These are phyloP conservation scores for Boletus holoroseus DNA, from an alignment of 1,284 basidiomycete species.

Conservation along the genomic window DNA sequence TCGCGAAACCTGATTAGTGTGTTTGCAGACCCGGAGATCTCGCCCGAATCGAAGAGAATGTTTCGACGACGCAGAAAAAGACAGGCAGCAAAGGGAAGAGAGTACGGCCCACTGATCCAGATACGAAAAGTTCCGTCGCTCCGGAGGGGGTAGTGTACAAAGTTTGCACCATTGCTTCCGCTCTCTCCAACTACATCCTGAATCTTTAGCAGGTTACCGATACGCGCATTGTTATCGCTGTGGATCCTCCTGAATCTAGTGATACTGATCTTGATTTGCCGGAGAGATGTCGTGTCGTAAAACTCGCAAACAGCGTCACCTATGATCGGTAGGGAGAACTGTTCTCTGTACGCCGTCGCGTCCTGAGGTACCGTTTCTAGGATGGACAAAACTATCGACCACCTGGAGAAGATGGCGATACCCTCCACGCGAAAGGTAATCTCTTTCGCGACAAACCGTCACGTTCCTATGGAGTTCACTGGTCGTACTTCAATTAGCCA, in stretches of 20 bases:
- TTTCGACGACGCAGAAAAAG: constrained; percentile 44
- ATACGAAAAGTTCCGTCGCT: constrained; percentile 36
- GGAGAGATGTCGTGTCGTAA: constrained; percentile 77
- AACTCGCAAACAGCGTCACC: constrained; percentile 88
- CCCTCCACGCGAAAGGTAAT: constrained; percentile 29
- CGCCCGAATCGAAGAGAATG: constrained; percentile 74
- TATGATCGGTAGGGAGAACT: constrained; percentile 65
- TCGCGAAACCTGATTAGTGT: constrained; percentile 5
- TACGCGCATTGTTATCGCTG: constrained; percentile 70
- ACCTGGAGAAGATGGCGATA: constrained; percentile 48
- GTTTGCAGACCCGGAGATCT: constrained; percentile 66
- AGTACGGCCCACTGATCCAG: constrained; percentile 29
- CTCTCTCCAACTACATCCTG: not conserved
- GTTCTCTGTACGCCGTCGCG: not conserved
- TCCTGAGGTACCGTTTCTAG: constrained; percentile 36
- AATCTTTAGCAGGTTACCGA: constrained; percentile 56
- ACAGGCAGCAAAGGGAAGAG: constrained; percentile 41
- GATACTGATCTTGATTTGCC: constrained; percentile 73
- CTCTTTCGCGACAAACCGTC: not conserved
- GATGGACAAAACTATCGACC: constrained; percentile 76
- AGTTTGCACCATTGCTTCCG: constrained; percentile 34
- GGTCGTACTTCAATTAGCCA: constrained; percentile 19
- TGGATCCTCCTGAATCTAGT: constrained; percentile 54
- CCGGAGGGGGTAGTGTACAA: constrained; percentile 81
- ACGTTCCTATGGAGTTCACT: constrained; percentile 18